These are phyloP conservation scores for Geotrichum siamense DNA, from an alignment of 1,139 yeast species.

Conservation along the genomic window DNA sequence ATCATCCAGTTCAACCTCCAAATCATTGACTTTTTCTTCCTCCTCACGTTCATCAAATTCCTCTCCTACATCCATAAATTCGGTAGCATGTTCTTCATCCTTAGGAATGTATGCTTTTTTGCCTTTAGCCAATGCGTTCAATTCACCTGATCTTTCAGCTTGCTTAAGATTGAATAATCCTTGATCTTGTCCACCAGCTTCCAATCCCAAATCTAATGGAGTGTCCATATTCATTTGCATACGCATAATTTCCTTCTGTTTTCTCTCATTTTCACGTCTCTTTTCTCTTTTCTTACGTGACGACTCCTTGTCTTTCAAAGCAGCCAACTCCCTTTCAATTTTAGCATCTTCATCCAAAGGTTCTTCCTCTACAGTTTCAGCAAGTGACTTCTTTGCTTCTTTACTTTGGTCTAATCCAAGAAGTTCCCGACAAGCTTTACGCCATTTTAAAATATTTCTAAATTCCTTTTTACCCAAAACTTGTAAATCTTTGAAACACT, in stretches of 20 bases:
- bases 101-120: slow-evolving; percentile 63
- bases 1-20: slow-evolving; percentile 73
- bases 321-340: slow-evolving; percentile 75
- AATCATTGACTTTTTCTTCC: slow-evolving; percentile 56
- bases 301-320: slow-evolving; percentile 64
- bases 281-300: slow-evolving; percentile 69
- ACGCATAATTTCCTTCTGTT: slow-evolving; percentile 81
- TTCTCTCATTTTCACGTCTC: slow-evolving; percentile 70
- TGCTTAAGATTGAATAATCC: slow-evolving; percentile 72
- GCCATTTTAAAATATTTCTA: slow-evolving; percentile 74
- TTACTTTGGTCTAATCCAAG: slow-evolving; percentile 56
- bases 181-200: slow-evolving; percentile 83
- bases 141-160: slow-evolving; percentile 80
- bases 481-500: slow-evolving; percentile 82
- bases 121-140: slow-evolving; percentile 69
- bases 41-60: slow-evolving; percentile 39
- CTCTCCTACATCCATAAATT: slow-evolving; percentile 40
- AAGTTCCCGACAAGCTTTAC: slow-evolving; percentile 75
- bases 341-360: slow-evolving; percentile 81
- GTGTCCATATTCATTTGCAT: slow-evolving; percentile 97
- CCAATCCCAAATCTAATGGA: slow-evolving; percentile 87
- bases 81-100: slow-evolving; percentile 42
- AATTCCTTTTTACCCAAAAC: slow-evolving; percentile 93
- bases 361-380: slow-evolving; percentile 42
- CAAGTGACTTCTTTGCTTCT: slow-evolving; percentile 29